These are phyloP conservation scores for Mycosphaerelloides madeirae DNA, from an alignment of 2,329 filamentous ascomycete species.

Conservation along the genomic window DNA sequence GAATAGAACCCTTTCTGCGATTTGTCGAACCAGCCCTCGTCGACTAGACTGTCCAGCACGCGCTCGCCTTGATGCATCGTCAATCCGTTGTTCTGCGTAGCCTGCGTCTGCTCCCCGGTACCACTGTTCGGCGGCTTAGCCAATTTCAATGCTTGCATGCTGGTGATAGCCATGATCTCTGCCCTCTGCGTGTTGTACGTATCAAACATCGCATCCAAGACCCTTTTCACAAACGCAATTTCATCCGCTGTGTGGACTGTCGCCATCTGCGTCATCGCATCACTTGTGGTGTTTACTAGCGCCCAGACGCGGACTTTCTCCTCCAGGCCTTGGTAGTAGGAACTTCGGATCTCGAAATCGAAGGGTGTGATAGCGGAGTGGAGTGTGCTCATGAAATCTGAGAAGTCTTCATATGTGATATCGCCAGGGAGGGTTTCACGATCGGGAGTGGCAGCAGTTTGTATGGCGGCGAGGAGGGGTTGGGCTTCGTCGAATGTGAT, in stretches of 20 bases:
- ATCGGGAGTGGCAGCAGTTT: slow-evolving; percentile 53
- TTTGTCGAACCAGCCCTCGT: slow-evolving; percentile 80
- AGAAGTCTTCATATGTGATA: slow-evolving; percentile 64
- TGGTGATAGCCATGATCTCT: slow-evolving; percentile 77
- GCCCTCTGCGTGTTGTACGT: slow-evolving; percentile 73
- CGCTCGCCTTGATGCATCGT: slow-evolving; percentile 73
- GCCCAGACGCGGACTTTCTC: slow-evolving; percentile 63
- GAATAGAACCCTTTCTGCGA: slow-evolving; percentile 68
- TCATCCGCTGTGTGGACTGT: slow-evolving; percentile 78
- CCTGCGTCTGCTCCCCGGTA: slow-evolving; percentile 25
- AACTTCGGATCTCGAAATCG: slow-evolving; percentile 80
- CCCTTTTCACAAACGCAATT: slow-evolving; percentile 79
- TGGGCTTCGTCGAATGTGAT: slow-evolving; percentile 71
- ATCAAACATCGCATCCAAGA: slow-evolving; percentile 90
- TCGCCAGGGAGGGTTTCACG: slow-evolving; percentile 53
- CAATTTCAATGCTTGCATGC: slow-evolving; percentile 72
- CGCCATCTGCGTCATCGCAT: slow-evolving; percentile 79
- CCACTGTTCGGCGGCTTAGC: slow-evolving; percentile 44
- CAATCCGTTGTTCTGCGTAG: slow-evolving; percentile 38
- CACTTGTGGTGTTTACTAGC: slow-evolving; percentile 81
- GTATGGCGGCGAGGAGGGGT: slow-evolving; percentile 70
- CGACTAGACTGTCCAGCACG: slow-evolving; percentile 64
- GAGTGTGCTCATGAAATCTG: slow-evolving; percentile 63
- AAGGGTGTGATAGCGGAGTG: slow-evolving; percentile 71
- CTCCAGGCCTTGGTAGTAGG: slow-evolving; percentile 57